These are phyloP conservation scores for Rhynchosporium agropyri DNA, from an alignment of 2,329 filamentous ascomycete genomes.

Conservation along the genomic window DNA sequence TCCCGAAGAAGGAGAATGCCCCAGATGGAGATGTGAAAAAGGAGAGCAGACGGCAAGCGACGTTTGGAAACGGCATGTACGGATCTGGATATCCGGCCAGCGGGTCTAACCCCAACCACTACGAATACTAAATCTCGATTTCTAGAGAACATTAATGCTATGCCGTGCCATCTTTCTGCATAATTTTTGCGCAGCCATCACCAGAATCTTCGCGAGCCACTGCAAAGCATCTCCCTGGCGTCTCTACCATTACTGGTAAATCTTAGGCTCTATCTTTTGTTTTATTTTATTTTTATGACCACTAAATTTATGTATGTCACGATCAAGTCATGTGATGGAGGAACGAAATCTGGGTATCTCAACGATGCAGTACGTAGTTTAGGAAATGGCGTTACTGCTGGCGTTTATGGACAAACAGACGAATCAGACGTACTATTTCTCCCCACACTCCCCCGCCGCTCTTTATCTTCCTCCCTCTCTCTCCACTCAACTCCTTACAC, in stretches of 20 bases:
- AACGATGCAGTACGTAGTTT: neutral
- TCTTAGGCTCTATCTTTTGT: conserved; percentile 1
- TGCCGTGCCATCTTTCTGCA: neutral
- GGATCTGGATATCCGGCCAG: conserved; percentile 35
- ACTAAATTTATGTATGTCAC: conserved; percentile 18
- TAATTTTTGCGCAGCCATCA: conserved; percentile 11
- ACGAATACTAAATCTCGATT: conserved; percentile 26
- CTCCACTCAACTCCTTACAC: neutral
- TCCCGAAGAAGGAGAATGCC: conserved; percentile 54
- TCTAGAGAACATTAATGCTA: neutral
- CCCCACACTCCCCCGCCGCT: too few relatives aligned
- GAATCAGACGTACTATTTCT: too few relatives aligned
- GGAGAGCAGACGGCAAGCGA: conserved; percentile 56
- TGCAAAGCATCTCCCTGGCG: conserved; percentile 31
- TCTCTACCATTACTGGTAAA: conserved; percentile 12
- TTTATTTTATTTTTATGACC: conserved; percentile 5
- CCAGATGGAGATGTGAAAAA: conserved; percentile 47
- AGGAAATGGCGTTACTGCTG: conserved; percentile 23
- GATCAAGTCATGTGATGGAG: conserved; percentile 14
- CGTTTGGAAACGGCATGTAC: conserved; percentile 49
- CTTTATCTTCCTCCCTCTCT: neutral
- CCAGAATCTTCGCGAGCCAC: conserved; percentile 23
- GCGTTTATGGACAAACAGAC: conserved; percentile 26
- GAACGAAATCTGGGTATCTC: neutral
- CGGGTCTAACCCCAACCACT: conserved; percentile 22